Percentiles rank a stretch among this genome's conserved stretches.
Evolutionary conservation across 345 rosid species (phyloP).

Genomic region (Eutrema japonicum): DNA sequence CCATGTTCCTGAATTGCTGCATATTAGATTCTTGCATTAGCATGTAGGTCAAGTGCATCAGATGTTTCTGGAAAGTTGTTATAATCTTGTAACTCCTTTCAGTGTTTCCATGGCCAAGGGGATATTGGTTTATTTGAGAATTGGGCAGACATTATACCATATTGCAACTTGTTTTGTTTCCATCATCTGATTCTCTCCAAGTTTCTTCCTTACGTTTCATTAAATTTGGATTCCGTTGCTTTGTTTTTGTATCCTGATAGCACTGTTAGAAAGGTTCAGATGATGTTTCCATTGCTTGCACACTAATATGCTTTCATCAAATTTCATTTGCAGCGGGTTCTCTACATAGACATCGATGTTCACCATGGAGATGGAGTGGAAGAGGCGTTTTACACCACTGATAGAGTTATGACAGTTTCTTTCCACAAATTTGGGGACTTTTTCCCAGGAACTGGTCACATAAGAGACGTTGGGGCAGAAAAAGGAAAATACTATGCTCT

Average conservation of each 20-base stretch:
- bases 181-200: constrained; percentile 28
- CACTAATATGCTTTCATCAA: constrained; percentile 12
- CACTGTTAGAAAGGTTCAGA: constrained; percentile 4
- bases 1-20: not conserved
- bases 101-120: constrained; percentile 7
- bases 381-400: constrained; percentile 98
- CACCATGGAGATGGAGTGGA: constrained; percentile 99
- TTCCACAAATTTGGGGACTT: constrained; percentile 97
- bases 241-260: not conserved
- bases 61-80: constrained; percentile 1
- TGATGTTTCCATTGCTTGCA: constrained; percentile 12
- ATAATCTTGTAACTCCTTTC: not conserved
- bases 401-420: constrained; percentile 99
- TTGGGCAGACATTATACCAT: not conserved
- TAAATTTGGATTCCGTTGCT: not conserved
- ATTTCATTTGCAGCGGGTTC: constrained; percentile 71
- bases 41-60: constrained; percentile 14
- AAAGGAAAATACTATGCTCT: constrained; percentile 84
- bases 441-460: constrained; percentile 96
- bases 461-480: constrained; percentile 72
- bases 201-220: constrained; percentile 8
- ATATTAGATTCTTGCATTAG: constrained; percentile 2
- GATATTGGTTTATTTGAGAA: constrained; percentile 7
- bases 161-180: constrained; percentile 11
- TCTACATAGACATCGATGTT: constrained; percentile 93